phyloP scores from a whole-genome alignment of 2,329 filamentous ascomycete species.

The Bipolaris victoriae region DNA sequence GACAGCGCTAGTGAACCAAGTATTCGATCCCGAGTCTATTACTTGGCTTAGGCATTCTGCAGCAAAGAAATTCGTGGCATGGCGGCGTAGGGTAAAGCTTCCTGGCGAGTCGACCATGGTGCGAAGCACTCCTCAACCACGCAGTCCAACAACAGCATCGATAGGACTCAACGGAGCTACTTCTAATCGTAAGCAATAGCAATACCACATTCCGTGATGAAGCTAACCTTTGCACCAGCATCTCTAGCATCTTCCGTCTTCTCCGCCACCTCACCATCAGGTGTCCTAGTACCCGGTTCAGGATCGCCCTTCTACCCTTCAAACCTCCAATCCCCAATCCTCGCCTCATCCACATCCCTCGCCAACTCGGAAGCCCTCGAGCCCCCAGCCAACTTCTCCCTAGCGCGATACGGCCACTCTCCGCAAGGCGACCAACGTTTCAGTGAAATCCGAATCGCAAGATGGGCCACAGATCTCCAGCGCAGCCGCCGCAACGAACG shows the following conservation, averaged over 20 bases:
- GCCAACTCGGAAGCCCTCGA: conserved; percentile 34
- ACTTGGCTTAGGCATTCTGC: conserved; percentile 82
- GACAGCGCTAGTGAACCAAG: conserved; percentile 66
- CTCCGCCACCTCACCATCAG: conserved; percentile 46
- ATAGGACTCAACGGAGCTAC: conserved; percentile 36
- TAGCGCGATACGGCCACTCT: conserved; percentile 59
- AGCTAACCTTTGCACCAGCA: conserved; percentile 31
- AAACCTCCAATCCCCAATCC: conserved; percentile 44
- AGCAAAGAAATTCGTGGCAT: conserved; percentile 79
- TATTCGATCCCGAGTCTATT: conserved; percentile 80
- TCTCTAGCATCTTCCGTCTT: conserved; percentile 46
- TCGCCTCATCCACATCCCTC: conserved; percentile 44
- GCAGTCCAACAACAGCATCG: conserved; percentile 38
- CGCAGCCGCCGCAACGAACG: conserved; percentile 75
- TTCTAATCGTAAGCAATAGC: conserved; percentile 30
- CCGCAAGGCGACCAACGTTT: conserved; percentile 64
- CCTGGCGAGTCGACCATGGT: conserved; percentile 36
- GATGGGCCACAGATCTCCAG: conserved; percentile 83
- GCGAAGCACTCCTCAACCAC: conserved; percentile 33
- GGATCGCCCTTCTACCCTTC: conserved; percentile 44
- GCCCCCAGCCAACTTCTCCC: conserved; percentile 43
- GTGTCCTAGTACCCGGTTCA: conserved; percentile 47
- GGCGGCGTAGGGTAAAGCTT: conserved; percentile 59
- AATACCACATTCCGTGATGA: background rate
- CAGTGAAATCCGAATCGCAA: conserved; percentile 73